phyloP scores from a whole-genome alignment of 2,329 filamentous ascomycete species.

The Cladosporium austrohemisphaericum region DNA sequence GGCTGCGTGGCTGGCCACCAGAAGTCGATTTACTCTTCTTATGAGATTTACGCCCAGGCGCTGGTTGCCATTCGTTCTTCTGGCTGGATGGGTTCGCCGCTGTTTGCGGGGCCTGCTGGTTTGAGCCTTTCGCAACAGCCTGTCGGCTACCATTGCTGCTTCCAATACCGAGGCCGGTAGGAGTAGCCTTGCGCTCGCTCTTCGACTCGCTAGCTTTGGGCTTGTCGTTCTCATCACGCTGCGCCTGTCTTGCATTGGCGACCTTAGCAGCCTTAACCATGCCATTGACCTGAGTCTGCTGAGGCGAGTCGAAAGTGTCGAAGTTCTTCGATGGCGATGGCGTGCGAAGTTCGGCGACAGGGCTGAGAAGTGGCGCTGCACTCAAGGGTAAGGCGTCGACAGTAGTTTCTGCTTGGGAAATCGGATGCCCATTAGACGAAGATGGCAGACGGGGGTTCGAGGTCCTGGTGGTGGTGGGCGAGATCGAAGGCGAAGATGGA shows the following conservation, averaged over 20 bases:
- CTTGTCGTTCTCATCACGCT: conserved; percentile 21
- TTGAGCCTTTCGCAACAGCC: neutral
- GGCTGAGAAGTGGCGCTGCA: conserved; percentile 55
- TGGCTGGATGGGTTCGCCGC: neutral
- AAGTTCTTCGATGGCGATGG: conserved; percentile 59
- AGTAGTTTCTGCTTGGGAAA: neutral
- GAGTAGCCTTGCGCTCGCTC: conserved; percentile 27
- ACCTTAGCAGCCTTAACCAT: conserved; percentile 27
- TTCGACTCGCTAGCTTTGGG: conserved; percentile 11
- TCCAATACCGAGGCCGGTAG: conserved; percentile 11
- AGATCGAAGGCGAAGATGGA: conserved; percentile 1
- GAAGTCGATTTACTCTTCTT: conserved; percentile 34
- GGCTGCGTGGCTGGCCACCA: conserved; percentile 35
- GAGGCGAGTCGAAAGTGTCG: conserved; percentile 13
- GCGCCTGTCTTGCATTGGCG: conserved; percentile 27
- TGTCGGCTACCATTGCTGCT: conserved; percentile 6
- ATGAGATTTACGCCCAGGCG: conserved; percentile 28
- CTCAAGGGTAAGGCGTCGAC: conserved; percentile 14
- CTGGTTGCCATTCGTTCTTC: conserved; percentile 29
- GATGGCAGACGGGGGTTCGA: neutral
- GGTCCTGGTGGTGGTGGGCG: neutral
- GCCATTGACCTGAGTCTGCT: conserved; percentile 24
- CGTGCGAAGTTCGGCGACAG: conserved; percentile 69
- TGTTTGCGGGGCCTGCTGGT: neutral
- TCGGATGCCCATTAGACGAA: conserved; percentile 1